phyloP scores from a whole-genome alignment of 2,329 filamentous ascomycete genomes.

The Fusarium anguioides region DNA sequence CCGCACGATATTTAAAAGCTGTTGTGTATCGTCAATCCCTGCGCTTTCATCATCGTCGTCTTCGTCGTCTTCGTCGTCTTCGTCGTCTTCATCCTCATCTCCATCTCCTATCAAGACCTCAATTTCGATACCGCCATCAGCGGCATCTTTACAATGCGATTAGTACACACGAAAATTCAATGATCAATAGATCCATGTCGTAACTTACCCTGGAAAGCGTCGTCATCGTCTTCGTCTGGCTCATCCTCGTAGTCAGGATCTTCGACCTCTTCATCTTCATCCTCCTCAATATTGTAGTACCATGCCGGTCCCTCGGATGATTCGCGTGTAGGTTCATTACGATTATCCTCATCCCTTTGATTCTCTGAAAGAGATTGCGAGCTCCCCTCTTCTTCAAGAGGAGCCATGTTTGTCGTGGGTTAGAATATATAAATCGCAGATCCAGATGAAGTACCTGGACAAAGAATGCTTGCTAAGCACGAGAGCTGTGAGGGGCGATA shows the following conservation, averaged over 20 bases:
- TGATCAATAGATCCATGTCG: not conserved
- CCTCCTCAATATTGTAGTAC: conserved; percentile 39
- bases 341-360: conserved; percentile 15
- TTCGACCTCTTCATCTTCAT: conserved; percentile 52
- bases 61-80: conserved; percentile 39
- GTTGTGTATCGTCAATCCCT: conserved; percentile 45
- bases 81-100: conserved; percentile 39
- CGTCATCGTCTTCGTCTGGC: conserved; percentile 44
- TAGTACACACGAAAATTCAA: not conserved
- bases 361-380: conserved; percentile 4
- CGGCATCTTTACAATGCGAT: conserved; percentile 17
- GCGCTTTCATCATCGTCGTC: conserved; percentile 40
- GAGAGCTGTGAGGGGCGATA: conserved; percentile 20
- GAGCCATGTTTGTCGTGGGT: conserved; percentile 24
- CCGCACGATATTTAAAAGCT: conserved; percentile 49
- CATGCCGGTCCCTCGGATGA: conserved; percentile 24
- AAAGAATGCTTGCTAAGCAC: conserved; percentile 39
- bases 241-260: conserved; percentile 44
- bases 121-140: conserved; percentile 32
- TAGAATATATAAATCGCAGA: not conserved
- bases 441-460: not conserved
- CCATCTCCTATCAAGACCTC: conserved; percentile 38
- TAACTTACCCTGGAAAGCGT: conserved; percentile 38
- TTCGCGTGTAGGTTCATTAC: conserved; percentile 19
- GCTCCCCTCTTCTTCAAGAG: conserved; percentile 12